Evolutionary conservation across 75 land plant genomes (phyloP), one percentile per base, ranked within the genome.

Genomic region (Pinus tabuliformis): DNA sequence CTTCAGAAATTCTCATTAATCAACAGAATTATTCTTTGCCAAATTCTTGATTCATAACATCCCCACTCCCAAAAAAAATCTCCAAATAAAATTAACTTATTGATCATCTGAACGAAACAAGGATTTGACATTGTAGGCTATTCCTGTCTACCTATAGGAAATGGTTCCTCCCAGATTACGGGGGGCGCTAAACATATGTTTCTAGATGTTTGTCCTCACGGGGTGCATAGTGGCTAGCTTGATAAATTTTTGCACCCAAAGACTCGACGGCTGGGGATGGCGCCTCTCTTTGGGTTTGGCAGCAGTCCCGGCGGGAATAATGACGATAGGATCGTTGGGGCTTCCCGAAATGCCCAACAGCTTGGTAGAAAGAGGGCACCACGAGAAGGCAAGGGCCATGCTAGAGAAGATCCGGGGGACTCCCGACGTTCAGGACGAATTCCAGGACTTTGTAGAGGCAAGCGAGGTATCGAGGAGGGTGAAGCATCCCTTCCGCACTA

Each of bases 61-160:
- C 33, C 33, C 33, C 33, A 33, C 33, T 26, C 0, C 33, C 1
- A 33, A 33, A 33, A 30, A 30, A 33, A 33, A 33, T 33, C 33
- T 33, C 33, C 33, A 33, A 33, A 33, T 33, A 33, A 33, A 33
- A 33, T 33, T 1, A 33, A 33, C 33, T 33, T 33, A 33, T 33
- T 33, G 33, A 33, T 33, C 33, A 33, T 33, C 2, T 33, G 33
- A 33, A 1, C 24, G 71, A 33, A 17, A 33, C 33, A 2, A 1
- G 24, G 75, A 83, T 57, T 82, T 79, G 78, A 61, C 78, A 75
- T 62, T 60, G 64, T 88, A 89, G 93, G 88, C 92, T 30, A 93
- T 92, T 9, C 83, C 83, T 8, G 71, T 81, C 13, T 81, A 81
- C 60, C 33, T 81, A 6, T 81, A 79, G 26, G 83, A 81, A 61